Evolutionary conservation across 805 yeast genomes (phyloP), one percentile per base, ranked within the genome.

Genomic region (Lipomyces oligophaga): DNA sequence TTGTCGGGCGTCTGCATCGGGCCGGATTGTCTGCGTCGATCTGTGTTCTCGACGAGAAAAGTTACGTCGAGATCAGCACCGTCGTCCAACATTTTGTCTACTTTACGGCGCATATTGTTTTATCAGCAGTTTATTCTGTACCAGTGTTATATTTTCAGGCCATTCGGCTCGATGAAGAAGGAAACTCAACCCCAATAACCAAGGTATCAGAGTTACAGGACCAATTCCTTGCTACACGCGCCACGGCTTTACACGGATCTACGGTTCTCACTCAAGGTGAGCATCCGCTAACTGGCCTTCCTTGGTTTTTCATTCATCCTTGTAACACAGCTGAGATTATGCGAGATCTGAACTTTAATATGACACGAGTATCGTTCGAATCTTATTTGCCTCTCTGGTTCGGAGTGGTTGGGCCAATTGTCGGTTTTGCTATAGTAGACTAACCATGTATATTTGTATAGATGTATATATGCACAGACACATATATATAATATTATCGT

Each of bases 301-400:
- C 41, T 10, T 22, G 52, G 15, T 47, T 54, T 30, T 54, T 21
- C 35, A 39, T 52, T 10, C 58, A 54, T 34, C 58, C 58, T 8
- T 54, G 58, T 32, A 42, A 20, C 16, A 54, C 55, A 7, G 46
- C 25, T 15, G 55, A 48, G 4, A 47, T 46, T 27, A 44, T 54
- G 54, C n/a, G 21, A 7, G 21, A 15, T 18, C n/a, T 53, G 18
- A 22, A 37, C 36, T 18, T 16, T 5, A 55, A 39, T 24, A 13
- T 25, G 16, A 22, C 26, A 20, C 18, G 11, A 20, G 27, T 49
- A 2, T 6, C 51, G 16, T 5, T 41, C n/a, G 41, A 30, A 15
- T 31, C 40, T 10, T 54, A 54, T 32, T 38, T 54, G 13, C 10
- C 38, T 6, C 20, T 45, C 13, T 54, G 57, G 58, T 28, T 52